Evolutionary conservation across 192 early-diverging fungal genomes (phyloP).

Genomic region (Mycoemilia scoparia): DNA sequence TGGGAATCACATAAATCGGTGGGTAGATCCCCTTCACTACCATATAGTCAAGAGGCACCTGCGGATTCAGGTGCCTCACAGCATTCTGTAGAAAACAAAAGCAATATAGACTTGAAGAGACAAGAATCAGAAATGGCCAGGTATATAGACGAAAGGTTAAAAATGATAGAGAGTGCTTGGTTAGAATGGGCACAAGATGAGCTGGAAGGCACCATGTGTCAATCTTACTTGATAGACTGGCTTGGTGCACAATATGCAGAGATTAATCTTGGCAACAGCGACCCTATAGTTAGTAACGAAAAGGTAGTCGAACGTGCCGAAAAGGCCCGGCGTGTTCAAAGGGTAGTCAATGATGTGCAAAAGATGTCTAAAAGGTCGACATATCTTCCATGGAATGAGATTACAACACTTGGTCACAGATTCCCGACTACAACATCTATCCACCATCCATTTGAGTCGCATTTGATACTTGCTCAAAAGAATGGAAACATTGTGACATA

Average conservation of each 20-base stretch:
- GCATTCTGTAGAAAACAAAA: no score
- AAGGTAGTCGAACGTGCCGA: conserved; percentile 23
- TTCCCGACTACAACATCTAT: conserved; percentile 10
- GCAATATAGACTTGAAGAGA: no score
- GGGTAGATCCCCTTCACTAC: no score
- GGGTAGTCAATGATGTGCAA: conserved; percentile 13
- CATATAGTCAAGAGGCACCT: no score
- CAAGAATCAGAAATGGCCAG: no score
- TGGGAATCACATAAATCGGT: no score
- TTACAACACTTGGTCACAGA: conserved; percentile 12
- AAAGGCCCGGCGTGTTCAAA: conserved; percentile 10
- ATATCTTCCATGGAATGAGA: conserved; percentile 12
- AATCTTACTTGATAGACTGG: conserved; percentile 25
- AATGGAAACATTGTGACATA: conserved; percentile 32
- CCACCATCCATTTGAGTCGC: conserved; percentile 76
- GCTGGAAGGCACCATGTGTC: conserved; percentile 14
- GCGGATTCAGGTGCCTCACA: no score
- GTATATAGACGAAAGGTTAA: no score
- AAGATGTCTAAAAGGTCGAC: conserved; percentile 7
- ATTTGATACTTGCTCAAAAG: conserved; percentile 59
- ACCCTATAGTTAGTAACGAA: conserved; percentile 18
- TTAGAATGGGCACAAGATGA: conserved; percentile 18
- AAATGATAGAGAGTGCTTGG: conserved; percentile 15
- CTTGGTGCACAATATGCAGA: conserved; percentile 26
- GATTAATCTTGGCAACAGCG: conserved; percentile 24